These are phyloP conservation scores for Neonectria punicea DNA, from an alignment of 2,329 filamentous ascomycete species.

Conservation along the genomic window DNA sequence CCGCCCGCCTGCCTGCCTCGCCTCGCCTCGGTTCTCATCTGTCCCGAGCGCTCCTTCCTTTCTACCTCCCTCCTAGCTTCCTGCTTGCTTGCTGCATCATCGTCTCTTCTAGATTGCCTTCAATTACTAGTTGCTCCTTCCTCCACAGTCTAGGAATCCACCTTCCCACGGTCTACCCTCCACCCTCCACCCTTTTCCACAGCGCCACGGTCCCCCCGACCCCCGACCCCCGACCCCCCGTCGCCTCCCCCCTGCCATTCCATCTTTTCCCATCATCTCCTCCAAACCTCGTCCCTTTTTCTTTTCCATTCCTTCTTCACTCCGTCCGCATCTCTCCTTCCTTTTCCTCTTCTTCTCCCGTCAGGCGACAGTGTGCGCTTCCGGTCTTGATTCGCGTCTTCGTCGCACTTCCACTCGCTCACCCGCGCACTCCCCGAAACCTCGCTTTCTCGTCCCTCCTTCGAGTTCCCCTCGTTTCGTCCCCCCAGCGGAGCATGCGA, in stretches of 20 bases:
- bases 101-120: slow-evolving; percentile 13
- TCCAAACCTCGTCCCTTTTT: slow-evolving; percentile 29
- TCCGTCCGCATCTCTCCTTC: slow-evolving; percentile 31
- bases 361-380: slow-evolving; percentile 31
- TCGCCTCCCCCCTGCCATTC: slow-evolving; percentile 16
- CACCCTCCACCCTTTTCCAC: slow-evolving; percentile 5
- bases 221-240: slow-evolving; percentile 1
- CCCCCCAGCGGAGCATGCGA: slow-evolving; percentile 39
- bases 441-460: slow-evolving; percentile 1
- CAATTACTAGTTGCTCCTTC: not conserved
- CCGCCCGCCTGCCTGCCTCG: not conserved
- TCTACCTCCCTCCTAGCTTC: slow-evolving; percentile 9
- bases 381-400: slow-evolving; percentile 29
- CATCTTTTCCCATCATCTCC: slow-evolving; percentile 13
- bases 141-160: slow-evolving; percentile 14
- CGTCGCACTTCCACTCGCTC: slow-evolving; percentile 27
- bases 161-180: not conserved
- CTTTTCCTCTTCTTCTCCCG: slow-evolving; percentile 21
- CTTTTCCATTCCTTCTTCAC: slow-evolving; percentile 18
- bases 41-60: not conserved
- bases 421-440: not conserved
- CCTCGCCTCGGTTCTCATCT: not conserved
- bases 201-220: slow-evolving; percentile 5
- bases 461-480: slow-evolving; percentile 3
- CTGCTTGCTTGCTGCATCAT: not conserved